phyloP scores from a whole-genome alignment of 1,284 basidiomycete species.

The Takashimella tepidaria region DNA sequence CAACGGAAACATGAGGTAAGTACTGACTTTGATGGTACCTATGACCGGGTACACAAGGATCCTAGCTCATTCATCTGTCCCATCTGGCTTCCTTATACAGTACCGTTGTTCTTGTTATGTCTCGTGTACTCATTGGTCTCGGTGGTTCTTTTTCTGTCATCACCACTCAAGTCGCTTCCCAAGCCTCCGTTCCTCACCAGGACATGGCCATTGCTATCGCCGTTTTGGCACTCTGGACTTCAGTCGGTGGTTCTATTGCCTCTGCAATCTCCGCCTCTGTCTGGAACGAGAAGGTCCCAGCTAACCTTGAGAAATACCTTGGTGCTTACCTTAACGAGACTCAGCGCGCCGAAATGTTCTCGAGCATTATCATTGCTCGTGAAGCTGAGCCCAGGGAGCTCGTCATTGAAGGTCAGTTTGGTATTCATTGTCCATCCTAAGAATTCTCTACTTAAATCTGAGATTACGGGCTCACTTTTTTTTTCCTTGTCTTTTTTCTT shows the following conservation, averaged over 20 bases:
- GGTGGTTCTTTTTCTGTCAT: slow-evolving; percentile 45
- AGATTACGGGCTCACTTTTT: too few species aligned
- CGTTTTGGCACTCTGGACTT: slow-evolving; percentile 44
- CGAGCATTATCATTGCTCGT: slow-evolving; percentile 19
- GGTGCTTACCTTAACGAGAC: slow-evolving; percentile 18
- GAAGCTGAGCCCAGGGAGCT: slow-evolving; percentile 22
- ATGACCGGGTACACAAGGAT: too few species aligned
- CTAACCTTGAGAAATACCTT: slow-evolving; percentile 26
- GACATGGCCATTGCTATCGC: slow-evolving; percentile 47
- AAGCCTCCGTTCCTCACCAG: slow-evolving; percentile 45
- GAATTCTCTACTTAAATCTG: slow-evolving; percentile 1
- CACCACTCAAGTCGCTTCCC: slow-evolving; percentile 42
- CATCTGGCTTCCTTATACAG: neutral
- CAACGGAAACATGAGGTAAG: slow-evolving; percentile 20
- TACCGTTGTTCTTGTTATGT: slow-evolving; percentile 18
- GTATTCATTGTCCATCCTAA: slow-evolving; percentile 10
- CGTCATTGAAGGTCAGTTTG: slow-evolving; percentile 19
- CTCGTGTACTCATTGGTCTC: slow-evolving; percentile 36
- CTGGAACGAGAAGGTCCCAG: slow-evolving; percentile 35
- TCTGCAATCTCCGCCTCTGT: slow-evolving; percentile 36
- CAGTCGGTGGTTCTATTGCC: slow-evolving; percentile 46
- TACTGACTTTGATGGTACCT: slow-evolving; percentile 1
- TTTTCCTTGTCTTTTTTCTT: too few species aligned
- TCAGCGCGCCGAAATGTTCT: slow-evolving; percentile 22
- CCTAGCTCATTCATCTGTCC: slow-evolving; percentile 1